Evolutionary conservation across 768 basidiomycete species (phyloP).

Genomic region (Tricholoma furcatifolium): DNA sequence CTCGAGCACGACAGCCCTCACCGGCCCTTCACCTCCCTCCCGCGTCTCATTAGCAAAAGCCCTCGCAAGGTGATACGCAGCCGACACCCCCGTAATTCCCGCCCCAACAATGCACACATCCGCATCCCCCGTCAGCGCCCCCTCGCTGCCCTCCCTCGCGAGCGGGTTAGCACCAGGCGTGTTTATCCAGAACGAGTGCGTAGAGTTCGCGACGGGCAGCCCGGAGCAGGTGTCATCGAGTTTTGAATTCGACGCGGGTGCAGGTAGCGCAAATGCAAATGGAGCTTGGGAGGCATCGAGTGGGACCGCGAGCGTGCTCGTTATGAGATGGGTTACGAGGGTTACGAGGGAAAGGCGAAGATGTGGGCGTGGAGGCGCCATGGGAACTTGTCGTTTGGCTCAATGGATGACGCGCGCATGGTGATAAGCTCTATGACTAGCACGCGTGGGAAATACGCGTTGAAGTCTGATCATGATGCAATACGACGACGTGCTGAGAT

Average conservation of each 20-base stretch:
- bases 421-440: too few relatives aligned
- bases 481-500: too few relatives aligned
- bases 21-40: not conserved
- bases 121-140: constrained; percentile 53
- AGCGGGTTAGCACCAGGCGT: constrained; percentile 63
- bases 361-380: not conserved
- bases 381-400: not conserved
- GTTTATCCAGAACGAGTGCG: constrained; percentile 73
- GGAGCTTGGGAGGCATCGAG: constrained; percentile 4
- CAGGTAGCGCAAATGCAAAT: constrained; percentile 8
- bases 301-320: constrained; percentile 5
- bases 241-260: not conserved
- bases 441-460: too few relatives aligned
- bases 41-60: constrained; percentile 21
- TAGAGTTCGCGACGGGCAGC: constrained; percentile 62
- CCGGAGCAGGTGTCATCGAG: too few relatives aligned
- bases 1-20: constrained; percentile 58
- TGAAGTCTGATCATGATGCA: too few relatives aligned
- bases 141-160: constrained; percentile 63
- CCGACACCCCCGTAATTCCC: constrained; percentile 75
- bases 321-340: not conserved
- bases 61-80: constrained; percentile 69
- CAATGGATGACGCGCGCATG: not conserved
- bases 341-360: not conserved
- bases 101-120: constrained; percentile 82